Base-by-base conservation (phyloP, 2,329 filamentous ascomycete species). In the Colletotrichum nymphaeae region DNA sequence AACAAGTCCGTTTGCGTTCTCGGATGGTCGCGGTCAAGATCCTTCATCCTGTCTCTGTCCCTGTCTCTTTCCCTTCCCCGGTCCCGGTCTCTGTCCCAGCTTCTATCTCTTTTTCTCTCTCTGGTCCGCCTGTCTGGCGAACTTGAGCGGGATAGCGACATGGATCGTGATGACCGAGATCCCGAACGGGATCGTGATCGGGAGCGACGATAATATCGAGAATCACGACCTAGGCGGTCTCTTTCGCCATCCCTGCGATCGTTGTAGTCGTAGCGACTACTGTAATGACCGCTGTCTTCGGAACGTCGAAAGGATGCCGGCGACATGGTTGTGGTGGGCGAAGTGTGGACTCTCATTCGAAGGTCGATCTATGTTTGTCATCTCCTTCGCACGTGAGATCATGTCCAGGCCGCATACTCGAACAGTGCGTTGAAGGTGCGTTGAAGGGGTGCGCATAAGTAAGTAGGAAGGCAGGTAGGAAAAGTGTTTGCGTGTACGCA, bases 221-320 rank as follows among this genome's bases (percentile, higher is more conserved):
- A 62, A 46, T 73, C 64, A 12, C 63, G 57, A 24, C 49, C 57
- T 26, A 42, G 63, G 12, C 72, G 53, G 28, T 69, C 70, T 53
- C 63, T 56, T 67, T 74, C 70, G 8, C 60, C 69, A 24, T 69
- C 73, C n/a, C 69, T 65, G 22, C 72, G 65, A 52, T 74, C 59
- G 16, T 49, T 37, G 64, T 67, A 65, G 24, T 67, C 55, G 28
- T 32, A 59, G 3, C 55, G 26, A 2, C 63, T 62, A 22, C 72
- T 68, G 2, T 67, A 55, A 7, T 74, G 68, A 7, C 75, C 75
- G 9, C 73, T 65, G 30, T 76, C 12, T 3, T 46, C 52, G 5
- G 37, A n/a, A n/a, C 59, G 65, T 59, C 68, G 24, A 46, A 52
- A 49, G 9, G 19, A 49, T 49, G 42, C 19, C 19, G 42, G 53